A percentile compares a stretch with the other conserved stretches of the same genome.
Evolutionary conservation across 805 yeast species (phyloP).

Genomic region (Candida tammaniensis): DNA sequence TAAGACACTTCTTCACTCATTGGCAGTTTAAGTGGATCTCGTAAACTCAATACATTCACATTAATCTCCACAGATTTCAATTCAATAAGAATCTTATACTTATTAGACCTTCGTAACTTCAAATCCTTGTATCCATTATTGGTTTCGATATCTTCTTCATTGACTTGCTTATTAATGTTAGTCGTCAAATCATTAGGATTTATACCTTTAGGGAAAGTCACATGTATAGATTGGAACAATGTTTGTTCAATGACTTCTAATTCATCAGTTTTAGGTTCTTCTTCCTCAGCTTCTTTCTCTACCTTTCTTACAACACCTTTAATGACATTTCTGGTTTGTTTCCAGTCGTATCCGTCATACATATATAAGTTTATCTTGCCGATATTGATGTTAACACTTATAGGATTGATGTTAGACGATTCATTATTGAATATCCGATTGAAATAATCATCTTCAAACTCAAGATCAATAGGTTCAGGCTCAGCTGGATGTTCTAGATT

Average conservation of each 20-base stretch:
- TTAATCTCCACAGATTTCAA: constrained; percentile 50
- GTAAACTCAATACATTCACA: constrained; percentile 43
- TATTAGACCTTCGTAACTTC: constrained; percentile 61
- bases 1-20: constrained; percentile 24
- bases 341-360: constrained; percentile 94
- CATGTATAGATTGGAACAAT: constrained; percentile 76
- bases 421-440: constrained; percentile 1
- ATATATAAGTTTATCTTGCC: constrained; percentile 46
- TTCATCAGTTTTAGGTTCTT: constrained; percentile 12
- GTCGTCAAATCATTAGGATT: constrained; percentile 47
- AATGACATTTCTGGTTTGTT: constrained; percentile 66
- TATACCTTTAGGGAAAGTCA: constrained; percentile 51
- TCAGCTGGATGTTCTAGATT: neutral
- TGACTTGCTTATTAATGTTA: constrained; percentile 48
- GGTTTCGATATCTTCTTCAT: constrained; percentile 19
- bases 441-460: constrained; percentile 10
- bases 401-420: constrained; percentile 10
- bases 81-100: constrained; percentile 58
- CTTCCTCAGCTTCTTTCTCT: constrained; percentile 28
- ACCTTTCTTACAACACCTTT: constrained; percentile 61
- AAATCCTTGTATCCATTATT: constrained; percentile 37
- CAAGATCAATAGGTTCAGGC: neutral
- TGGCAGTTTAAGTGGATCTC: constrained; percentile 44
- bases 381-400: constrained; percentile 28
- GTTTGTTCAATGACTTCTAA: constrained; percentile 51